Percentiles rank a stretch among this genome's conserved stretches.
These are phyloP conservation scores for Spergularia bocconei DNA, from an alignment of 148 eudicot species.

Conservation along the genomic window DNA sequence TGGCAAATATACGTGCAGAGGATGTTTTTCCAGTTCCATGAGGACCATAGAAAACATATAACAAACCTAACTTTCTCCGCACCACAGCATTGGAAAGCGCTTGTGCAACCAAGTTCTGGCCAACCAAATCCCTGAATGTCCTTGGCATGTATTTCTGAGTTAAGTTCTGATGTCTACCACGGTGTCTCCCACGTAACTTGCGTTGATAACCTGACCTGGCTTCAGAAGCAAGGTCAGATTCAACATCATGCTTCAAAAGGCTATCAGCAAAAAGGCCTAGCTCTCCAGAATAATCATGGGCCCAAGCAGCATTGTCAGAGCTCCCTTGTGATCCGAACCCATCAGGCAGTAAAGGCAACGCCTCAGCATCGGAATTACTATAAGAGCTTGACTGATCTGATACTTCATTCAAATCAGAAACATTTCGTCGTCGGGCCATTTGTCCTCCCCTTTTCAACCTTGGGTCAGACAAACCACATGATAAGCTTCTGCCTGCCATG, in stretches of 20 bases:
- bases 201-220: conserved; percentile 50
- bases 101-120: conserved; percentile 86
- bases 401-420: conserved; percentile 37
- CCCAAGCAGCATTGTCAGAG: conserved; percentile 69
- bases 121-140: conserved; percentile 84
- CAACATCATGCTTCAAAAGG: conserved; percentile 54
- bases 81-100: conserved; percentile 83
- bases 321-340: conserved; percentile 64
- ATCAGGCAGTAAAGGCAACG: conserved; percentile 69
- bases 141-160: conserved; percentile 87
- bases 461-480: conserved; percentile 89
- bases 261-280: conserved; percentile 80
- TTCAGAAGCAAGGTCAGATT: conserved; percentile 80
- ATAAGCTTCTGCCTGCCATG: conserved; percentile 86
- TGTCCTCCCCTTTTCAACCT: conserved; percentile 54
- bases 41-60: conserved; percentile 88
- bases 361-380: conserved; percentile 59
- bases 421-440: conserved; percentile 36
- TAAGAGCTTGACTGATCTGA: conserved; percentile 58
- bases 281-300: conserved; percentile 94
- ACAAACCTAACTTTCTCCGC: conserved; percentile 69
- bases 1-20: conserved; percentile 84
- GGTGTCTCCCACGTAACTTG: conserved; percentile 37
- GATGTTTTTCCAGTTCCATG: conserved; percentile 96
- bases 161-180: conserved; percentile 59